These are phyloP conservation scores for Xylaria sp. DNA, from an alignment of 2,329 filamentous ascomycete species.

Conservation along the genomic window DNA sequence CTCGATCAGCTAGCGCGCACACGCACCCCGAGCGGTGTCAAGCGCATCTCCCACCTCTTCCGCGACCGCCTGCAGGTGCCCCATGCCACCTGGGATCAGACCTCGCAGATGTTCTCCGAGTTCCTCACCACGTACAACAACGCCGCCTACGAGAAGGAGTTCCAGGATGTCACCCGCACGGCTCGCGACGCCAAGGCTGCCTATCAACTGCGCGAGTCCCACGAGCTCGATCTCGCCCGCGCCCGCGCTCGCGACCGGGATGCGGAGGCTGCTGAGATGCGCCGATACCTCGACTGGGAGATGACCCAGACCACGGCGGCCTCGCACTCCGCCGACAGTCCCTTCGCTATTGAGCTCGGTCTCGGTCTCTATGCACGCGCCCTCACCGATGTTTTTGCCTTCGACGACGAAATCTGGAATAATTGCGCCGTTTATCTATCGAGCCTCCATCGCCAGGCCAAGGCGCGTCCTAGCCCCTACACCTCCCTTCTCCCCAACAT, in stretches of 20 bases:
- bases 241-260: slow-evolving; percentile 54
- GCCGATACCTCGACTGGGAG: slow-evolving; percentile 83
- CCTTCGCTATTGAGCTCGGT: slow-evolving; percentile 46
- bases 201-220: slow-evolving; percentile 59
- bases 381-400: slow-evolving; percentile 62
- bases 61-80: slow-evolving; percentile 65
- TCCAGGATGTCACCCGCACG: slow-evolving; percentile 61
- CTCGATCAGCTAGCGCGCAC: slow-evolving; percentile 59
- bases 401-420: slow-evolving; percentile 72
- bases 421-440: slow-evolving; percentile 74
- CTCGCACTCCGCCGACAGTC: slow-evolving; percentile 39
- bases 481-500: slow-evolving; percentile 43
- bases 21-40: slow-evolving; percentile 51
- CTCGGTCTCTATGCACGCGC: slow-evolving; percentile 74
- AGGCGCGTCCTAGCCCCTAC: slow-evolving; percentile 33
- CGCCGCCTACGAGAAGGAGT: slow-evolving; percentile 65
- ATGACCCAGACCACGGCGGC: slow-evolving; percentile 54
- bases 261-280: slow-evolving; percentile 47
- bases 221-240: slow-evolving; percentile 60
- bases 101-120: slow-evolving; percentile 67
- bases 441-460: slow-evolving; percentile 42
- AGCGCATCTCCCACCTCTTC: slow-evolving; percentile 64
- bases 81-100: slow-evolving; percentile 69
- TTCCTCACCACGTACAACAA: slow-evolving; percentile 69
- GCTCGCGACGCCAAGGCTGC: slow-evolving; percentile 60